Conservation (phyloP, 345 rosid species). For the Rhizophora mangle region DNA sequence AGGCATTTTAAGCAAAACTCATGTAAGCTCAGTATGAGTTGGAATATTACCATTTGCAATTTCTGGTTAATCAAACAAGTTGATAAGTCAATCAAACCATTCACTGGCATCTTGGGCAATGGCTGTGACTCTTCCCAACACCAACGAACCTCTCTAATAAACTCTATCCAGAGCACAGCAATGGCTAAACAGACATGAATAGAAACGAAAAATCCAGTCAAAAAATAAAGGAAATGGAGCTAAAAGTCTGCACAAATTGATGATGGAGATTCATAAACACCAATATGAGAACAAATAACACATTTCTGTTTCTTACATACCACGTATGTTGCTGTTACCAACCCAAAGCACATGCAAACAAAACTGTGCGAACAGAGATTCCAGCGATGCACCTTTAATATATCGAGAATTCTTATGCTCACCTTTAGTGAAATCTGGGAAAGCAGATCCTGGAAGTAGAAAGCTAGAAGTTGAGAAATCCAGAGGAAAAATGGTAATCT, state of each 20-base stretch:
- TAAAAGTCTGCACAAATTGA: background rate
- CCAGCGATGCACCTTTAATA: slow-evolving; percentile 82
- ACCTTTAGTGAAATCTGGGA: slow-evolving; percentile 47
- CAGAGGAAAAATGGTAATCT: background rate
- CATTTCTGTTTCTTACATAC: slow-evolving; percentile 42
- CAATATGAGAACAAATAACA: background rate
- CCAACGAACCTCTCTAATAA: slow-evolving; percentile 96
- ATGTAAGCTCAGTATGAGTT: background rate
- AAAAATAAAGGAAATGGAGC: background rate
- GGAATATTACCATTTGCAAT: slow-evolving; percentile 75
- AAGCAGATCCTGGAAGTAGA: slow-evolving; percentile 40
- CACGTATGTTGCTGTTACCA: slow-evolving; percentile 89
- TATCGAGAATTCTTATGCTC: slow-evolving; percentile 72
- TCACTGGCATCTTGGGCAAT: slow-evolving; percentile 61
- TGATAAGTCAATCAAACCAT: slow-evolving; percentile 72
- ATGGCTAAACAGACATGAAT: slow-evolving; percentile 51
- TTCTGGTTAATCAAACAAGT: slow-evolving; percentile 72
- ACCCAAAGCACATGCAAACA: slow-evolving; percentile 85
- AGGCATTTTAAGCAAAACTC: background rate
- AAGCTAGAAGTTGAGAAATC: background rate
- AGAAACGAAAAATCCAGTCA: background rate
- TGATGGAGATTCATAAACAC: background rate
- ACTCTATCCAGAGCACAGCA: slow-evolving; percentile 88
- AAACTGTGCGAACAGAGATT: slow-evolving; percentile 80
- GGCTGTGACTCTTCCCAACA: slow-evolving; percentile 95